Conservation (phyloP, 208 protist species). For the Leishmania lainsoni region DNA sequence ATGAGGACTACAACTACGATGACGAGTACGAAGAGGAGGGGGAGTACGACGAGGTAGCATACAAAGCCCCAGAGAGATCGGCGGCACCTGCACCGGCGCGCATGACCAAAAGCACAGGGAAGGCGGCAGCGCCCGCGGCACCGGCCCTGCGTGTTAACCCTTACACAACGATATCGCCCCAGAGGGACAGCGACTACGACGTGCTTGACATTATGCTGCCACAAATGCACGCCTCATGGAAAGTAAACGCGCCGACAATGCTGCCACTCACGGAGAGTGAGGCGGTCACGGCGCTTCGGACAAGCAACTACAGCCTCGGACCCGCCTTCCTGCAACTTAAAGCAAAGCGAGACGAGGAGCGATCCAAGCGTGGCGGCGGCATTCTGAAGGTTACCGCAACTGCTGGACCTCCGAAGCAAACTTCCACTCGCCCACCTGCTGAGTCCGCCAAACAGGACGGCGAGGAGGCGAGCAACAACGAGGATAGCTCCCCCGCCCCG, state of each 20-base stretch:
- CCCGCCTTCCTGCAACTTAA: slow-evolving; percentile 33
- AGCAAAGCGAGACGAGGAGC: slow-evolving; percentile 34
- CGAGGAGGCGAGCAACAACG: slow-evolving; percentile 6
- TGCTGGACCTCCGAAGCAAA: slow-evolving; percentile 7
- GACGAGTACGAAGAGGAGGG: slow-evolving; percentile 61
- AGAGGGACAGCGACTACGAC: slow-evolving; percentile 57
- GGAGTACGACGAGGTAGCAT: slow-evolving; percentile 27
- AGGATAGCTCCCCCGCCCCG: slow-evolving; percentile 6
- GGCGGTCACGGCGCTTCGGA: slow-evolving; percentile 56
- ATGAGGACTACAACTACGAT: slow-evolving; percentile 59
- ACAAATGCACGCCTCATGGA: slow-evolving; percentile 50
- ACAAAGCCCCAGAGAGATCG: not conserved
- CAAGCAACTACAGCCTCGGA: slow-evolving; percentile 60
- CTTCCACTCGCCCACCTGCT: not conserved
- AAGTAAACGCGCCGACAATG: slow-evolving; percentile 29
- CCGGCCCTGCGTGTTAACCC: slow-evolving; percentile 16
- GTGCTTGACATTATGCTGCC: slow-evolving; percentile 49
- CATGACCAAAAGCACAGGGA: not conserved
- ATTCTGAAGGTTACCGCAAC: slow-evolving; percentile 26
- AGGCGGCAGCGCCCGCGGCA: not conserved
- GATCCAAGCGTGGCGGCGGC: slow-evolving; percentile 27
- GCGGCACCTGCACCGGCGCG: not conserved
- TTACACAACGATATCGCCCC: slow-evolving; percentile 34
- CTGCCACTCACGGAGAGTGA: slow-evolving; percentile 43
- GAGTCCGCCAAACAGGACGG: not conserved